Evolutionary conservation across 345 rosid species (phyloP).

Genomic region (Hibiscus syriacus): DNA sequence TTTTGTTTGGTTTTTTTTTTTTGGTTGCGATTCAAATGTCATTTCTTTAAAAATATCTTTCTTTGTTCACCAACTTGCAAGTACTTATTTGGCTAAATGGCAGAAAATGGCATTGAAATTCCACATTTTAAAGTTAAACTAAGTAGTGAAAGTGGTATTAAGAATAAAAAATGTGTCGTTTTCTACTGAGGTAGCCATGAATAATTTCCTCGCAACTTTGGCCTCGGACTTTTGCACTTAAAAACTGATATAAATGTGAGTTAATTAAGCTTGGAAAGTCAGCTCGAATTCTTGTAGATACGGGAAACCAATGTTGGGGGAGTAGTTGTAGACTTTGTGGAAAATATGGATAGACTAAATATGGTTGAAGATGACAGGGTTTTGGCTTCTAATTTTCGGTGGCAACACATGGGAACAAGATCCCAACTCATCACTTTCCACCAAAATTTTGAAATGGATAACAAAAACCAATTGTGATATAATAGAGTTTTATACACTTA

Average conservation of each 20-base stretch:
- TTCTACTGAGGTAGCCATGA: neutral
- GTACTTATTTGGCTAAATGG: neutral
- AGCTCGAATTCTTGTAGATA: neutral
- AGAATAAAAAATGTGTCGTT: neutral
- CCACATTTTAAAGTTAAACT: too few species aligned
- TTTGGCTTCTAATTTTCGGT: neutral
- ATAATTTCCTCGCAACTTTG: neutral
- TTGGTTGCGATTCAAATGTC: slow-evolving; percentile 11
- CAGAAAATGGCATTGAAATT: too few species aligned
- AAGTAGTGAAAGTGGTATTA: too few species aligned
- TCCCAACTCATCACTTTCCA: neutral
- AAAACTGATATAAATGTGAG: neutral
- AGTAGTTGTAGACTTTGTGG: slow-evolving; percentile 1
- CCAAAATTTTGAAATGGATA: too few species aligned
- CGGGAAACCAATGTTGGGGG: neutral
- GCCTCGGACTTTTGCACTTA: neutral
- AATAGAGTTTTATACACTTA: too few species aligned
- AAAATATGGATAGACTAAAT: too few species aligned
- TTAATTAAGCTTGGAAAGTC: neutral
- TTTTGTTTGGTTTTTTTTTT: slow-evolving; percentile 10
- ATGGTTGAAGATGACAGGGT: neutral
- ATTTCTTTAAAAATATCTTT: too few species aligned
- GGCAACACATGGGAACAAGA: neutral
- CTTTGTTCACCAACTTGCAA: neutral
- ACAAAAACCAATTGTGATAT: too few species aligned